phyloP scores from a whole-genome alignment of 495 filamentous ascomycete species.

The Penicillium coffeae region DNA sequence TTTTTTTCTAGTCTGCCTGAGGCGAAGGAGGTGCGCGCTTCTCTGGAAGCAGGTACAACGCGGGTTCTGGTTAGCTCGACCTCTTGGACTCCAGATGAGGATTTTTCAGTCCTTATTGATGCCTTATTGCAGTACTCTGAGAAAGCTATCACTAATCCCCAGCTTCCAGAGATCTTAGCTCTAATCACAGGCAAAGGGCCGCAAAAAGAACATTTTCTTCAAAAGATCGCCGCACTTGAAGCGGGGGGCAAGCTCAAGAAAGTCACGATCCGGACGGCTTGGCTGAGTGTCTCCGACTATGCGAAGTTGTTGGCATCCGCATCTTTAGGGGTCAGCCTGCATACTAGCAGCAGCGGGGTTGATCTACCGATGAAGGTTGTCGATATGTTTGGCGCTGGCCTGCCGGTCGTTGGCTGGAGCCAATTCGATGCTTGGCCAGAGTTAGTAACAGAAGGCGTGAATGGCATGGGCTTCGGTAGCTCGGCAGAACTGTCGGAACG shows the following conservation, averaged over 20 bases:
- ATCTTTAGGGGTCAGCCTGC: slow-evolving; percentile 85
- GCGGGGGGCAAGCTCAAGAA: slow-evolving; percentile 55
- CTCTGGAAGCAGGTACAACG: slow-evolving; percentile 52
- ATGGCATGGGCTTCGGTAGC: slow-evolving; percentile 76
- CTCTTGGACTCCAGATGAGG: slow-evolving; percentile 95
- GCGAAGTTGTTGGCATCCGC: slow-evolving; percentile 81
- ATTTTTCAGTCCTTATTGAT: slow-evolving; percentile 85
- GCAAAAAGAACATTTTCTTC: slow-evolving; percentile 68
- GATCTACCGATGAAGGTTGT: slow-evolving; percentile 99
- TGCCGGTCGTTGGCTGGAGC: slow-evolving; percentile 84
- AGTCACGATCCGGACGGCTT: slow-evolving; percentile 73
- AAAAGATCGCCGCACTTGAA: slow-evolving; percentile 57
- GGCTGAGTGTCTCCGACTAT: slow-evolving; percentile 80
- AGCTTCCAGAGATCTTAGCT: slow-evolving; percentile 64
- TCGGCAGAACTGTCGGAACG: slow-evolving; percentile 55
- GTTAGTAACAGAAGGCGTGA: slow-evolving; percentile 78
- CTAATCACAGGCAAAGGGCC: slow-evolving; percentile 95
- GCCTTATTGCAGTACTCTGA: slow-evolving; percentile 71
- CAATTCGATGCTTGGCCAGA: slow-evolving; percentile 83
- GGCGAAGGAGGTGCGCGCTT: slow-evolving; percentile 50
- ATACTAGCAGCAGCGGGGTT: slow-evolving; percentile 88
- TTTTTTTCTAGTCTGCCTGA: slow-evolving; percentile 62
- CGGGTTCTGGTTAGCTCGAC: slow-evolving; percentile 83
- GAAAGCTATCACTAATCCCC: slow-evolving; percentile 30
- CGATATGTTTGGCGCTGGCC: slow-evolving; percentile 92